Evolutionary conservation across 73 alveolate species (phyloP), one percentile per base, ranked within the genome.

Genomic region (Paramecium caudatum): DNA sequence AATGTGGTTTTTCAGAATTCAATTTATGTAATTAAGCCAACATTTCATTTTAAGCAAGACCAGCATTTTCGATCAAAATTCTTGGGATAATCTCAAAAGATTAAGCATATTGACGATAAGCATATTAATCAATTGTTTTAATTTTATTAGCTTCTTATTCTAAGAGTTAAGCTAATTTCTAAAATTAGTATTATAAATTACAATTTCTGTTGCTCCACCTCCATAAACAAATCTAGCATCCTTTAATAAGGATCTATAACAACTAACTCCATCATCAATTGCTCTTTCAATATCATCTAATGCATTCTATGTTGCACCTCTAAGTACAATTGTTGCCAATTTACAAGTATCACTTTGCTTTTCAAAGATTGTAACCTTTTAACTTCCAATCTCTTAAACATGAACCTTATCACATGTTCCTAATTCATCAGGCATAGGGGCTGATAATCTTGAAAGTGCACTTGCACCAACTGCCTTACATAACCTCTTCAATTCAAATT

Each of bases 271-370:
- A 91, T 97, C 99, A 94, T 96, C 95, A 43, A 97, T 96, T 3
- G 98, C 99, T 91, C 99, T 94, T 91, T 98, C 99, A 87, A 97
- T 95, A 90, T 98, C 99, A 61, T 98, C 99, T 45, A 98, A 82
- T 82, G 94, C 93, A 88, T 97, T 97, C 90, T 94, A 85, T 3
- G 99, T 97, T 41, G 99, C 92, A 7, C 99, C 99, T 95, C 99
- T 96, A 83, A 94, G 93, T 30, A 94, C 96, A n/a, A 94, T 81
- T 10, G 98, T 94, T 41, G 94, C 88, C 86, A 94, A 83, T 91
- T 91, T 93, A 81, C 95, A 93, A 74, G 88, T 90, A 33, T 93
- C 95, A 85, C 74, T 93, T 41, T 94, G 92, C 90, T 80, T 94
- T 90, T 87, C 91, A 8, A 94, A 55, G 41, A 94, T 88, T 25